phyloP scores from a whole-genome alignment of 2,329 filamentous ascomycete species.

The Teratosphaeria destructans region DNA sequence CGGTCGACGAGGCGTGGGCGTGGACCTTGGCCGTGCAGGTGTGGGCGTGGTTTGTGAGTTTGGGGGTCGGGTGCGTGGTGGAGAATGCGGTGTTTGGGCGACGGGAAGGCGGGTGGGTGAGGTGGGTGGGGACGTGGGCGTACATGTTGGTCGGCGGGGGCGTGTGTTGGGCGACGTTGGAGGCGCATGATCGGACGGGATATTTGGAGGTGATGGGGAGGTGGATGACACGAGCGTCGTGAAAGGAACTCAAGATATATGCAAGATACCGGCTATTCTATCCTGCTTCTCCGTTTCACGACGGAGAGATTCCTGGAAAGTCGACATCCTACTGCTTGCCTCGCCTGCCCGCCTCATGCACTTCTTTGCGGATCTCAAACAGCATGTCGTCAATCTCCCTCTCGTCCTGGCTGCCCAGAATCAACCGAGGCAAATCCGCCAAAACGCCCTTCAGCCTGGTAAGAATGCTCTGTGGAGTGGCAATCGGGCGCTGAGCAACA shows the following conservation, averaged over 20 bases:
- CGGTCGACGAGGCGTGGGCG: conserved; percentile 1
- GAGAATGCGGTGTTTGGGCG: conserved; percentile 7
- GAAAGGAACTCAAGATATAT: background rate
- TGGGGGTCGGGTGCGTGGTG: conserved; percentile 8
- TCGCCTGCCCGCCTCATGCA: conserved; percentile 52
- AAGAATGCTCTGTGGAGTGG: conserved; percentile 42
- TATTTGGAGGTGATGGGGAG: conserved; percentile 2
- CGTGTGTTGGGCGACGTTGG: conserved; percentile 7
- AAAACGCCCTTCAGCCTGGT: conserved; percentile 47
- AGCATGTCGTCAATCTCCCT: conserved; percentile 66
- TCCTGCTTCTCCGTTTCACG: background rate
- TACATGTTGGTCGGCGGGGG: conserved; percentile 5
- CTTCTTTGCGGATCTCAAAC: conserved; percentile 65
- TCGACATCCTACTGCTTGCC: background rate
- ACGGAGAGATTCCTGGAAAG: background rate
- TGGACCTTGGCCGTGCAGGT: conserved; percentile 6
- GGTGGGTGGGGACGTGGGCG: conserved; percentile 1
- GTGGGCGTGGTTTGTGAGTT: conserved; percentile 10
- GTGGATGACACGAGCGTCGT: background rate
- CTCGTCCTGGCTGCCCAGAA: conserved; percentile 55
- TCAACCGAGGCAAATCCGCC: conserved; percentile 47
- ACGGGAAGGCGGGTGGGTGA: conserved; percentile 5
- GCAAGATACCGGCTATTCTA: background rate
- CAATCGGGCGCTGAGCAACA: conserved; percentile 22
- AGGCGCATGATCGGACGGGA: conserved; percentile 3